phyloP scores from a whole-genome alignment of 2,329 filamentous ascomycete species.

The Cladosporium sp. region DNA sequence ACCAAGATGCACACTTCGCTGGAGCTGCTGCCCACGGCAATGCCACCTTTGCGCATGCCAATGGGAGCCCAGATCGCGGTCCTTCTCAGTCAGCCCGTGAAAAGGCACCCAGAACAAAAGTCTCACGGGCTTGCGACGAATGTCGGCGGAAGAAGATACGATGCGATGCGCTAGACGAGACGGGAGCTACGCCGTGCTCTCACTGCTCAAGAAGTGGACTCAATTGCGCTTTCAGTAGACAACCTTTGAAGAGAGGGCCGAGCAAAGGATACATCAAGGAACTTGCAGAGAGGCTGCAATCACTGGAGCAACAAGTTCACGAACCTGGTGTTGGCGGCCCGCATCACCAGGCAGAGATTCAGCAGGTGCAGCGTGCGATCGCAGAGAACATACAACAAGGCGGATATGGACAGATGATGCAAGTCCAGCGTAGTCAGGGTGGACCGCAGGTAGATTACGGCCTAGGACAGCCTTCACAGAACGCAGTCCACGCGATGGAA shows the following conservation, averaged over 20 bases:
- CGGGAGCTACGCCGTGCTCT: conserved; percentile 71
- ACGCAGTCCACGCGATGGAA: conserved; percentile 21
- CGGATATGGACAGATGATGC: conserved; percentile 12
- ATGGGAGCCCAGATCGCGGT: conserved; percentile 24
- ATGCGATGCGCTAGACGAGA: conserved; percentile 78
- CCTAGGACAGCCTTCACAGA: not conserved
- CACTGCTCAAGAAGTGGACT: conserved; percentile 77
- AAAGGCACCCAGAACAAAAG: conserved; percentile 70
- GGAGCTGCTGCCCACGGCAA: conserved; percentile 24
- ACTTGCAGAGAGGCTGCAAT: conserved; percentile 79
- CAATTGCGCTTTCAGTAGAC: conserved; percentile 80
- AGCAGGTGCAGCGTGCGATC: conserved; percentile 32
- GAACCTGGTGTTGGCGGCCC: conserved; percentile 28
- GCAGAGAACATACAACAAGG: conserved; percentile 33
- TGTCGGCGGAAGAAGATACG: conserved; percentile 86
- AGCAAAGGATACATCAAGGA: conserved; percentile 96
- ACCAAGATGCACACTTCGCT: conserved; percentile 18
- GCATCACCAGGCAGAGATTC: conserved; percentile 31
- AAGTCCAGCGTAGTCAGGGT: conserved; percentile 1
- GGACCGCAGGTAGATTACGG: not conserved
- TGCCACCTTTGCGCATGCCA: conserved; percentile 26
- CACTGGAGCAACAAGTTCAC: conserved; percentile 73
- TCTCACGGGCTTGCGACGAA: conserved; percentile 85
- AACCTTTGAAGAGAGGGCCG: conserved; percentile 76
- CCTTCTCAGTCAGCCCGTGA: conserved; percentile 21